Conservation (phyloP, 2,329 filamentous ascomycete species). For the Pestalotiopsis sp. region DNA sequence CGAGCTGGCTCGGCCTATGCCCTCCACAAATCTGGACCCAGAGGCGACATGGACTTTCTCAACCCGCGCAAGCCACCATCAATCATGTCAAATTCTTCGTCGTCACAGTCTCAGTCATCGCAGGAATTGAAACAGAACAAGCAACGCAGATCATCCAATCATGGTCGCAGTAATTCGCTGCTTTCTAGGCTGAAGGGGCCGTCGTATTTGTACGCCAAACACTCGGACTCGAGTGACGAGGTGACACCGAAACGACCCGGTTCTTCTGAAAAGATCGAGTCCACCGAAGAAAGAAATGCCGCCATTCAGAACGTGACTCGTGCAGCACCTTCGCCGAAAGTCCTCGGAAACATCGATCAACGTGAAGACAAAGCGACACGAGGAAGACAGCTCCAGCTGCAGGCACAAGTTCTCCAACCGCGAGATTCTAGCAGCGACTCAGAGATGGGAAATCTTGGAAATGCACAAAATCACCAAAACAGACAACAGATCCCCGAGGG, state of each 20-base stretch:
- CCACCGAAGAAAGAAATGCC: not conserved
- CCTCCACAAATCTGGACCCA: conserved; percentile 18
- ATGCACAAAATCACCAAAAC: not conserved
- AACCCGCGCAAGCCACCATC: conserved; percentile 27
- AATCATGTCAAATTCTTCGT: conserved; percentile 27
- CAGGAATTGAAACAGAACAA: conserved; percentile 23
- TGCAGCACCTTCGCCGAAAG: not conserved
- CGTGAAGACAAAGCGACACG: not conserved
- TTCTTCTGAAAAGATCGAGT: conserved; percentile 17
- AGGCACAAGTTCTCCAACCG: not conserved
- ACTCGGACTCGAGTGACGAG: conserved; percentile 15
- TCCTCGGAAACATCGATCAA: not conserved
- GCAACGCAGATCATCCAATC: conserved; percentile 22
- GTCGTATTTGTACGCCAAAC: conserved; percentile 30
- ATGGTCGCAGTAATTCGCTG: conserved; percentile 31
- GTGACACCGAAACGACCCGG: conserved; percentile 16
- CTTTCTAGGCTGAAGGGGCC: conserved; percentile 31
- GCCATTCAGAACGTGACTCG: not conserved
- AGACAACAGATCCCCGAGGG: not conserved
- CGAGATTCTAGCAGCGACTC: conserved; percentile 14
- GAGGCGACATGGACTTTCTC: conserved; percentile 17
- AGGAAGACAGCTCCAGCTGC: conserved; percentile 1
- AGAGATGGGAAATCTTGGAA: not conserved
- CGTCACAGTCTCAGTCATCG: conserved; percentile 29
- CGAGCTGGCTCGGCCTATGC: conserved; percentile 13